Percentiles rank a stretch among this genome's conserved stretches.
Evolutionary conservation across 2,329 filamentous ascomycete species (phyloP).

Genomic region (Alternaria brassicae): DNA sequence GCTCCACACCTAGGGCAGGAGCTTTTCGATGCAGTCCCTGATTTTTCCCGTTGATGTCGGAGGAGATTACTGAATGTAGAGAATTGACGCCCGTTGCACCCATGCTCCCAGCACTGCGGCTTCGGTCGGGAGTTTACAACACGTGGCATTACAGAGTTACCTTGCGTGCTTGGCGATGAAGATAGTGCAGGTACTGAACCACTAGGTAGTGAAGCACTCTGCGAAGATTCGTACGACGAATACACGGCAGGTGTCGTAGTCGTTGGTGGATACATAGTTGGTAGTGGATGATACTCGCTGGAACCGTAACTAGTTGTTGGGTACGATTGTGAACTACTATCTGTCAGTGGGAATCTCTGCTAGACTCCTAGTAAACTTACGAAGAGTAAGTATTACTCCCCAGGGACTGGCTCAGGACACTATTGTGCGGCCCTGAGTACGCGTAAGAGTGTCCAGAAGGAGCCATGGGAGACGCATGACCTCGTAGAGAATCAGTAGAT

Average conservation of each 20-base stretch:
- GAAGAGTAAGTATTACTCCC: constrained; percentile 45
- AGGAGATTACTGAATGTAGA: constrained; percentile 96
- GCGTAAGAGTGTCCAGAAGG: constrained; percentile 39
- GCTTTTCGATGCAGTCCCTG: constrained; percentile 86
- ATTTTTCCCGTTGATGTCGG: constrained; percentile 92
- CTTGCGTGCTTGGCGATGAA: constrained; percentile 36
- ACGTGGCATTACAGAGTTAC: constrained; percentile 52
- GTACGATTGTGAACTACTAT: constrained; percentile 40
- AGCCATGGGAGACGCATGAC: constrained; percentile 37
- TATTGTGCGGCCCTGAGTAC: constrained; percentile 44
- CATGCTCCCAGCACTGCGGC: constrained; percentile 96
- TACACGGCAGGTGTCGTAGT: constrained; percentile 43
- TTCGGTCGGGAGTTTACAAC: constrained; percentile 83
- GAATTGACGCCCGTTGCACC: constrained; percentile 93
- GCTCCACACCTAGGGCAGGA: constrained; percentile 90
- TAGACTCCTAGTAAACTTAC: constrained; percentile 27
- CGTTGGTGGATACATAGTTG: constrained; percentile 48
- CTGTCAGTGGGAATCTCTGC: constrained; percentile 15
- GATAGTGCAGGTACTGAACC: constrained; percentile 35
- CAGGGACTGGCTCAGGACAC: constrained; percentile 37
- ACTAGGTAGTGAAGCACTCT: constrained; percentile 28
- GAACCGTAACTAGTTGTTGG: constrained; percentile 46
- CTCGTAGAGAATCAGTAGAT: constrained; percentile 37
- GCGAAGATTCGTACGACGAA: constrained; percentile 40
- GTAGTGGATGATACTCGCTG: constrained; percentile 44